Percentiles rank a stretch among this genome's conserved stretches.
These are phyloP conservation scores for Stephanodiscus minutulus DNA, from an alignment of 108 stramenopile species.

Conservation along the genomic window DNA sequence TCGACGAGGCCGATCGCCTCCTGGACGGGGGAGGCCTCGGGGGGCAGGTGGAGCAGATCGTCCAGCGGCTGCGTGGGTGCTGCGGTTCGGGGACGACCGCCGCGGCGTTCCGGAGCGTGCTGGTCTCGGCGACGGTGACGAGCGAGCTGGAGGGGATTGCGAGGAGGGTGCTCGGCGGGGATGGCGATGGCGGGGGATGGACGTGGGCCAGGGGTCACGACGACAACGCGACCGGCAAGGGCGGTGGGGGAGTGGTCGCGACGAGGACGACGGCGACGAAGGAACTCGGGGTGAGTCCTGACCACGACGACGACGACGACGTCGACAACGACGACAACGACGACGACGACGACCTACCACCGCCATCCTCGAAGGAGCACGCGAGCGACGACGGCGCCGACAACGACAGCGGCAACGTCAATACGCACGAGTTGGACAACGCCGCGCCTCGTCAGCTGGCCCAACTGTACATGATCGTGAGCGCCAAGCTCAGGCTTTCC, in stretches of 20 bases:
- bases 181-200: constrained; percentile 38
- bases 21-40: constrained; percentile 90
- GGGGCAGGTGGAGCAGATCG: constrained; percentile 87
- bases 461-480: constrained; percentile 88
- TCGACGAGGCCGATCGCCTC: constrained; percentile 96
- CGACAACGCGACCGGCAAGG: neutral
- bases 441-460: constrained; percentile 87
- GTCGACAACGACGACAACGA: no score
- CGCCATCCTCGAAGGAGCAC: neutral
- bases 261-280: constrained; percentile 4
- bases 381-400: constrained; percentile 3
- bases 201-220: constrained; percentile 65
- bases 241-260: constrained; percentile 4
- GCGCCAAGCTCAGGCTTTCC: constrained; percentile 87
- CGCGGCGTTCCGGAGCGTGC: constrained; percentile 69
- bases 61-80: constrained; percentile 76
- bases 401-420: neutral
- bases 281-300: constrained; percentile 11
- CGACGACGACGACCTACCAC: neutral
- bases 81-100: constrained; percentile 44
- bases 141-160: constrained; percentile 65
- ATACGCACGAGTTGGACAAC: constrained; percentile 49
- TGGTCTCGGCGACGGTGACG: constrained; percentile 91
- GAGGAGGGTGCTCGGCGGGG: constrained; percentile 59
- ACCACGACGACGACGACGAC: constrained; percentile 1